These are phyloP conservation scores for Geotrichum candidum DNA, from an alignment of 1,139 yeast genomes.

Conservation along the genomic window DNA sequence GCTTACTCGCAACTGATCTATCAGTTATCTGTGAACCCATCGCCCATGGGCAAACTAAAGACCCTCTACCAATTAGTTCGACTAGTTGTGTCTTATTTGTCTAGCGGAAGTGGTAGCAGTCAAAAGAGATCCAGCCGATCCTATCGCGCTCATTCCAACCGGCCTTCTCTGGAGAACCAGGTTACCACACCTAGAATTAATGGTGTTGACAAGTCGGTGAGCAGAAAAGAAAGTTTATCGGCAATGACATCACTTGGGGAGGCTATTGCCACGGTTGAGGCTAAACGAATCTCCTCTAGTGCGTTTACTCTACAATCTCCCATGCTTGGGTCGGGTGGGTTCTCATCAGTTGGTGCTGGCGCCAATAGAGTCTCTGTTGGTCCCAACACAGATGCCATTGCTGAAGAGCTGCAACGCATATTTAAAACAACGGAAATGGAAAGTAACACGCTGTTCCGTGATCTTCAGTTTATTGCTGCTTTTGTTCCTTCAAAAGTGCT, in stretches of 20 bases:
- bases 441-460: constrained; percentile 35
- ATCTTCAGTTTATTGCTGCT: constrained; percentile 35
- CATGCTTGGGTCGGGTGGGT: constrained; percentile 6
- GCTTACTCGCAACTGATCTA: constrained; percentile 28
- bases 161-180: constrained; percentile 23
- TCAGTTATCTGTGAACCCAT: constrained; percentile 28
- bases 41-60: constrained; percentile 30
- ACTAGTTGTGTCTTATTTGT: constrained; percentile 30
- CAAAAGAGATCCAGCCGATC: neutral
- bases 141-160: constrained; percentile 21
- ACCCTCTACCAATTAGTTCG: constrained; percentile 29
- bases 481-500: constrained; percentile 33
- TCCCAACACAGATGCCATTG: constrained; percentile 33
- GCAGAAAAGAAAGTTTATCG: constrained; percentile 18
- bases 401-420: constrained; percentile 30
- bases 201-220: constrained; percentile 9
- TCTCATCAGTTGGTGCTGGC: neutral
- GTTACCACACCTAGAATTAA: constrained; percentile 3
- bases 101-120: constrained; percentile 3
- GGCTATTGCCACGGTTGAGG: constrained; percentile 29
- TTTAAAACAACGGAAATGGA: constrained; percentile 27
- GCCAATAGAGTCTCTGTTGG: constrained; percentile 10
- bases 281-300: constrained; percentile 27
- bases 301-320: constrained; percentile 13
- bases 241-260: constrained; percentile 27